These are phyloP conservation scores for Glaciozyma martinii DNA, from an alignment of 768 basidiomycete genomes.

Conservation along the genomic window DNA sequence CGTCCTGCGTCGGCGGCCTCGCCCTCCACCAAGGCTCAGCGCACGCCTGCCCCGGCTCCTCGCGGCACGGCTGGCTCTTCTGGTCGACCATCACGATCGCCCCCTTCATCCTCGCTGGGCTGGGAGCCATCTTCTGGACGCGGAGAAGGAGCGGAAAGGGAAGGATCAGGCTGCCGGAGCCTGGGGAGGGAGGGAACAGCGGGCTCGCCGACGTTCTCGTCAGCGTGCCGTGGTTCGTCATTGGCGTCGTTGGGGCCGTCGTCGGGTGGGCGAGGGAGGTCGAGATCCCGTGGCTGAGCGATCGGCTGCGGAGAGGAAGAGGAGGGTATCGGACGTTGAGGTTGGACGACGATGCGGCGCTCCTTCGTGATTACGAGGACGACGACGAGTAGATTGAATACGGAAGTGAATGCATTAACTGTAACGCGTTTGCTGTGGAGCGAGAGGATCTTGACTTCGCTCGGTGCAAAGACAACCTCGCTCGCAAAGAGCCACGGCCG, in stretches of 20 bases:
- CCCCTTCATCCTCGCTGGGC: constrained; percentile 65
- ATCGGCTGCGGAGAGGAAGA: constrained; percentile 32
- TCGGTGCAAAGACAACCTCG: too few species aligned
- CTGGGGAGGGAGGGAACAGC: constrained; percentile 16
- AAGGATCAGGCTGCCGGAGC: constrained; percentile 39
- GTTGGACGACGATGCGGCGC: constrained; percentile 39
- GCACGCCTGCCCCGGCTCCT: constrained; percentile 71
- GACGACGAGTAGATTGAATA: constrained; percentile 6
- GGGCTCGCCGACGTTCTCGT: constrained; percentile 21
- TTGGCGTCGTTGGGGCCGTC: constrained; percentile 15
- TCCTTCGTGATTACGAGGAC: constrained; percentile 26
- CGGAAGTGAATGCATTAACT: too few species aligned
- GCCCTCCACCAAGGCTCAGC: constrained; percentile 64
- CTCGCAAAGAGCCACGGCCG: too few species aligned
- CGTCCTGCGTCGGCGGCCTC: constrained; percentile 69
- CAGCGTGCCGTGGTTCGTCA: constrained; percentile 22
- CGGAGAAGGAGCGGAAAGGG: constrained; percentile 61
- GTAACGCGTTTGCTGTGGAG: too few species aligned
- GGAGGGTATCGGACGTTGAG: constrained; percentile 37
- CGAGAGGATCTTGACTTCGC: too few species aligned
- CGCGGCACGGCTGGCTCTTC: constrained; percentile 54
- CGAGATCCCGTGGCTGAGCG: constrained; percentile 38
- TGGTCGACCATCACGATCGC: constrained; percentile 70
- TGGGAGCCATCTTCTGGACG: constrained; percentile 71
- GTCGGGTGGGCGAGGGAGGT: constrained; percentile 36